Percentiles rank a stretch among this genome's conserved stretches.
Conservation (phyloP, 1,139 yeast genomes). For the Debaryomyces udenii region DNA sequence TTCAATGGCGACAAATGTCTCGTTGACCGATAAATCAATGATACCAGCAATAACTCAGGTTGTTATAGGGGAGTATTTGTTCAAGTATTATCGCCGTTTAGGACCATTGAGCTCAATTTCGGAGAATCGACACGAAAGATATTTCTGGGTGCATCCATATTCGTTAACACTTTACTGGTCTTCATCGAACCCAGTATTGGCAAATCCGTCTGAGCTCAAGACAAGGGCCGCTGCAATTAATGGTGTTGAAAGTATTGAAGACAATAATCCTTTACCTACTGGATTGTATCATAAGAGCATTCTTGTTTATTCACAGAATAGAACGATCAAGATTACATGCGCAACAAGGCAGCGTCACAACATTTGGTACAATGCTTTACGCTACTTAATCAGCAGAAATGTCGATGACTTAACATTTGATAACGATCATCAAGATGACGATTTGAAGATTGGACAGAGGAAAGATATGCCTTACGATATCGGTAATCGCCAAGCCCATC, state of each 20-base stretch:
- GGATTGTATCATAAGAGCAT: constrained; percentile 88
- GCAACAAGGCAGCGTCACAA: constrained; percentile 87
- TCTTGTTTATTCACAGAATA: constrained; percentile 69
- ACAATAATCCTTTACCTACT: constrained; percentile 85
- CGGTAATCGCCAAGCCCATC: constrained; percentile 36
- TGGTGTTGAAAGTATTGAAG: constrained; percentile 78
- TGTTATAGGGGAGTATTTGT: constrained; percentile 88
- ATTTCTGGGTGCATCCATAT: constrained; percentile 97
- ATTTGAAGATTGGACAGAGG: constrained; percentile 19
- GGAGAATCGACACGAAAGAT: constrained; percentile 84
- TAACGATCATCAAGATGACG: constrained; percentile 26
- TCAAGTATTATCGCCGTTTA: constrained; percentile 80
- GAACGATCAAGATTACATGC: constrained; percentile 79
- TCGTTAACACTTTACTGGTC: constrained; percentile 92
- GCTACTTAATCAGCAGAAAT: constrained; percentile 72
- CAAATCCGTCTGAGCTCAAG: constrained; percentile 64
- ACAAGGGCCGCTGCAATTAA: constrained; percentile 83
- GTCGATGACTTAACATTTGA: constrained; percentile 62
- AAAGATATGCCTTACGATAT: constrained; percentile 20
- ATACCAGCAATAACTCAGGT: constrained; percentile 90
- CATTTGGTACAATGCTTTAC: constrained; percentile 86
- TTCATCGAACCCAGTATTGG: constrained; percentile 73
- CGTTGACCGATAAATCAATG: constrained; percentile 72
- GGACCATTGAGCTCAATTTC: constrained; percentile 77
- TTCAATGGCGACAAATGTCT: constrained; percentile 71